Evolutionary conservation across 352 stramenopile species (phyloP).

Genomic region (Hyaloperonospora brassicae): DNA sequence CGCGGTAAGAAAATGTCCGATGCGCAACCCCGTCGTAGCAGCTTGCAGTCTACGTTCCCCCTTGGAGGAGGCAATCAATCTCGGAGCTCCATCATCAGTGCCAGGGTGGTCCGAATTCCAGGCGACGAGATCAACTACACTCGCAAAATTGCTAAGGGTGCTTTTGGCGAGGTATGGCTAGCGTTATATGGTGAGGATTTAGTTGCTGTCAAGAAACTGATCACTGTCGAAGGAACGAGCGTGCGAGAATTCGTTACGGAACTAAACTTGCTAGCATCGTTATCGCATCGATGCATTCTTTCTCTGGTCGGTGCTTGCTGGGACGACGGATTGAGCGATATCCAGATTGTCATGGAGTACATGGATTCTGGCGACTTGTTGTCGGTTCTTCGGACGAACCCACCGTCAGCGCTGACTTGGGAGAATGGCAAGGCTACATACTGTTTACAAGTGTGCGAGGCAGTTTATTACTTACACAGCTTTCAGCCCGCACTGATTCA

Average conservation of each 20-base stretch:
- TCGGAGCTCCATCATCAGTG: constrained; percentile 30
- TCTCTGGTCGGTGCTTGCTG: constrained; percentile 63
- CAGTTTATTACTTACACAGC: constrained; percentile 85
- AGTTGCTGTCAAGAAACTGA: constrained; percentile 78
- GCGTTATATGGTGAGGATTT: constrained; percentile 55
- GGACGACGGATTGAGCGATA: constrained; percentile 54
- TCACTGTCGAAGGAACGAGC: constrained; percentile 43
- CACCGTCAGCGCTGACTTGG: constrained; percentile 46
- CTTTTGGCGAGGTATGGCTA: constrained; percentile 78
- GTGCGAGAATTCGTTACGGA: constrained; percentile 68
- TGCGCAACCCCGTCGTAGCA: constrained; percentile 28
- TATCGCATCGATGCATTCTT: constrained; percentile 73
- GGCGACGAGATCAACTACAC: constrained; percentile 73
- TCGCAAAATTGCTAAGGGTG: constrained; percentile 67
- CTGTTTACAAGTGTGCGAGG: constrained; percentile 73
- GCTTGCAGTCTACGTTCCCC: constrained; percentile 24
- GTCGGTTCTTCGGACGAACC: constrained; percentile 41
- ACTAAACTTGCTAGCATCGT: constrained; percentile 69
- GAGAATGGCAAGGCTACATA: constrained; percentile 57
- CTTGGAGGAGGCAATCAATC: constrained; percentile 14
- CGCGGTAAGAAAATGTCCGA: constrained; percentile 30
- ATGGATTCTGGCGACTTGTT: constrained; percentile 69
- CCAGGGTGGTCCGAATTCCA: constrained; percentile 47
- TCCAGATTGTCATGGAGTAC: constrained; percentile 78
- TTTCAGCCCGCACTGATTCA: constrained; percentile 85